phyloP scores from a whole-genome alignment of 1,284 basidiomycete species.

The Flammula alnicola region DNA sequence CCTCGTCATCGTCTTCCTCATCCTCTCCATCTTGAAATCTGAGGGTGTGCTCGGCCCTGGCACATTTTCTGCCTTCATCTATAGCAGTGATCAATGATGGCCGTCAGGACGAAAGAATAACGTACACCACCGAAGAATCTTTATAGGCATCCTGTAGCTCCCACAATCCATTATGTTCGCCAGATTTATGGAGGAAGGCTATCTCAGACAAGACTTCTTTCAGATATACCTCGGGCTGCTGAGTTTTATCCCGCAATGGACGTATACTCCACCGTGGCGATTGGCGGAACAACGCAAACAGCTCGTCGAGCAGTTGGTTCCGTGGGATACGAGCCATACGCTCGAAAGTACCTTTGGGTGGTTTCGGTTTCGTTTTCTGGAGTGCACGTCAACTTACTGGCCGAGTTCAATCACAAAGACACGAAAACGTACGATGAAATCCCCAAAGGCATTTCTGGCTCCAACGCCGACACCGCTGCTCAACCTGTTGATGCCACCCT shows the following conservation, averaged over 20 bases:
- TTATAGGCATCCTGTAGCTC: constrained; percentile 71
- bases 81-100: constrained; percentile 4
- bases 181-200: constrained; percentile 81
- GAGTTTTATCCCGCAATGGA: constrained; percentile 77
- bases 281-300: constrained; percentile 83
- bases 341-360: constrained; percentile 74
- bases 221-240: constrained; percentile 92
- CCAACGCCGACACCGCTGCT: constrained; percentile 58
- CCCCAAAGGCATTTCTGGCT: constrained; percentile 52
- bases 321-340: constrained; percentile 90
- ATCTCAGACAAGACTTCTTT: constrained; percentile 87
- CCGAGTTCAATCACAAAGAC: constrained; percentile 4
- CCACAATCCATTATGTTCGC: constrained; percentile 75
- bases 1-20: constrained; percentile 49
- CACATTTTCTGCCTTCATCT: constrained; percentile 65
- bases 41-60: constrained; percentile 42
- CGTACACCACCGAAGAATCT: constrained; percentile 60
- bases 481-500: constrained; percentile 69
- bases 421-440: constrained; percentile 59
- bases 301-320: constrained; percentile 86
- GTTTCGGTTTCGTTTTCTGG: constrained; percentile 68
- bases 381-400: constrained; percentile 4
- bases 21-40: constrained; percentile 47
- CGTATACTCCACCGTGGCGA: constrained; percentile 86
- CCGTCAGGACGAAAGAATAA: constrained; percentile 16